Base-by-base conservation (phyloP, 352 stramenopile species). In the Phytophthora nicotianae region DNA sequence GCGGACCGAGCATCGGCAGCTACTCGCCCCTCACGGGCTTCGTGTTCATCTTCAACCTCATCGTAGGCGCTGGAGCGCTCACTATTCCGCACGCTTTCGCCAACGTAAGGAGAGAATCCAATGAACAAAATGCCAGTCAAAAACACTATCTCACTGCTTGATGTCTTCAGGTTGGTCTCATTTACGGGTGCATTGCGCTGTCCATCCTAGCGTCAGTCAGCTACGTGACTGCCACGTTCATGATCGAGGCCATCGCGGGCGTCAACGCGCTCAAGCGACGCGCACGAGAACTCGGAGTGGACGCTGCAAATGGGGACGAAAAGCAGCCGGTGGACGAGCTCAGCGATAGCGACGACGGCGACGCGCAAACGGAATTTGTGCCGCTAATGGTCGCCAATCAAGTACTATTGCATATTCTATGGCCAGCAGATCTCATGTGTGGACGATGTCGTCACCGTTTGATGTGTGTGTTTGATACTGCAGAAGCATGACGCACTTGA, bases 21-120 rank as follows among this genome's bases (percentile, higher is more conserved):
- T 95, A 95, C 72, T 93, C 87, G 65, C 85, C 86, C 60, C 68
- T 89, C 47, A 96, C 88, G 63, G 88, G 86, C 72, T 96, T 96
- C 61, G 76, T 96, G n/a, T 96, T 96, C 75, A 89, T 96, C 70
- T 95, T 96, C 72, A 96, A 96, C 72, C 86, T 95, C 62, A 94
- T 96, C 58, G 88, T 96, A 24, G 88, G 86, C 47, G 86, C 88
- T 26, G 88, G 88, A 32, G 88, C 86, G 54, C 83, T 96, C 51
- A 96, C 86, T 14, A 96, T 96, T 50, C 87, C 87, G 24, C 87
- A 90, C 57, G 81, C 87, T 17, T 96, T 96, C 65, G 85, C 79
- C 50, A 86, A 96, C 68, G 81, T 91, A 62, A 58, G 43, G 5
- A 32, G 32, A 33, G 11, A 53, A 10, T 24, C 20, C 17, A 19